These are phyloP conservation scores for Lenzites betulinus DNA, from an alignment of 768 basidiomycete species.

Conservation along the genomic window DNA sequence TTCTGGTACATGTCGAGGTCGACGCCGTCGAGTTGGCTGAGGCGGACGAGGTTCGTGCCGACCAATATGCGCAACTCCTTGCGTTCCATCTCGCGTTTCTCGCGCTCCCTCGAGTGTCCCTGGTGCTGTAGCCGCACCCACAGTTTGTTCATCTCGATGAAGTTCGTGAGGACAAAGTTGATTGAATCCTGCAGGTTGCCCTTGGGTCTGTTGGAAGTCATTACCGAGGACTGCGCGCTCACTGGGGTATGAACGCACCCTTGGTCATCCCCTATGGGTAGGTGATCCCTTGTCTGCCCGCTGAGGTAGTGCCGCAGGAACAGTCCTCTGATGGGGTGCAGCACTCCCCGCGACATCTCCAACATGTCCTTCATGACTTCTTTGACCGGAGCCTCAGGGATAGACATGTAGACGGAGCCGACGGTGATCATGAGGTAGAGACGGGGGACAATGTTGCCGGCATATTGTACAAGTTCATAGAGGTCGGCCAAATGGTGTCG, in stretches of 20 bases:
- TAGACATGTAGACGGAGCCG: conserved; percentile 98
- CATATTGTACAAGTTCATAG: conserved; percentile 99
- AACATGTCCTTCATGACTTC: conserved; percentile 99
- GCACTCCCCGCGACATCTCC: conserved; percentile 98
- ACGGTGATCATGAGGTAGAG: conserved; percentile 99
- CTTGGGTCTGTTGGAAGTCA: conserved; percentile 54
- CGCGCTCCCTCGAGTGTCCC: conserved; percentile 94
- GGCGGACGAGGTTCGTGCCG: conserved; percentile 94
- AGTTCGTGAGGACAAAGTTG: conserved; percentile 94
- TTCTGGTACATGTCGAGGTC: conserved; percentile 89
- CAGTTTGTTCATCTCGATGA: conserved; percentile 99
- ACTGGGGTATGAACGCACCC: conserved; percentile 60
- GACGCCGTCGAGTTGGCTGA: conserved; percentile 95
- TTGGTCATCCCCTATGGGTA: conserved; percentile 83
- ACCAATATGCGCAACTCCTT: conserved; percentile 94
- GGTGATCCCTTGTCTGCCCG: conserved; percentile 92
- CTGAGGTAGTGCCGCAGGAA: conserved; percentile 96
- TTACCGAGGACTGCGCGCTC: too few relatives aligned
- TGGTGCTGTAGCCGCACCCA: conserved; percentile 99
- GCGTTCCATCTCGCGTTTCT: conserved; percentile 96
- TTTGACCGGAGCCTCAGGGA: conserved; percentile 94
- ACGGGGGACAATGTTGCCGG: conserved; percentile 92
- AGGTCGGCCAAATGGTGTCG: conserved; percentile 97
- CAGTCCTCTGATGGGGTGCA: conserved; percentile 95
- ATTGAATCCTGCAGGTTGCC: conserved; percentile 96